Base-by-base conservation (phyloP, 441 rosid species). In the Dalechampia spathulata region DNA sequence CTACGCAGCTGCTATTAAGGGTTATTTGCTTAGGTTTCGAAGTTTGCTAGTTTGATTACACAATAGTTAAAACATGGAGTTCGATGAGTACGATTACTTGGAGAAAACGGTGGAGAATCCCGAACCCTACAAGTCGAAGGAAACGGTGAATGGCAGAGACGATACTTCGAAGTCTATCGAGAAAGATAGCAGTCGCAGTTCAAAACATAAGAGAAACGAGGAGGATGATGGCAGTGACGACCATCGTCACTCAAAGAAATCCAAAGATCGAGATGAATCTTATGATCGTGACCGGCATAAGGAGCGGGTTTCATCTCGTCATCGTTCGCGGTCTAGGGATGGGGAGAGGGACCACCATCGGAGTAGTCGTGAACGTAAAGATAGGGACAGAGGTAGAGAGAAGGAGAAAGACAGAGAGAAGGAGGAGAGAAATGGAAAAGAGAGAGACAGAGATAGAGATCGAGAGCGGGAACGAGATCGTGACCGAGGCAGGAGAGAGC, bases 51-150 rank as follows among this genome's bases (percentile, higher is more conserved):
- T 60, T 56, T 51, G 22, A 20, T 17, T 52, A 21, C 55, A 50
- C 30, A 52, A 13, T 38, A 27, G 44, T 45, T 21, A 30, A 4
- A 45, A 27, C 38, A 88, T 91, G 98, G 99, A 94, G 58, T 94
- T 90, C 63, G 99, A 94, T 69, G 99, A 88, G 81, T 90, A 90
- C 50, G 98, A 94, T 37, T 94, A 94, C 76, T 66, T 90, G 68
- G 98, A 90, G 84, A 86, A 85, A 67, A 79, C 77, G 0, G 98
- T 90, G 73, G 99, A 94, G 47, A 90, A 85, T 57, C 83, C 86
- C 7, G 83, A 80, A 51, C 62, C 61, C 0, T 63, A 58, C 30
- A 71, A 76, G 58, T 70, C 44, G 57, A 87, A 78, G 71, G 93
- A 77, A 61, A 53, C 59, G 66, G 78, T 46, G 2, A 90, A 86